Base-by-base conservation (phyloP, 2,329 filamentous ascomycete species). In the Diaporthe velutina region DNA sequence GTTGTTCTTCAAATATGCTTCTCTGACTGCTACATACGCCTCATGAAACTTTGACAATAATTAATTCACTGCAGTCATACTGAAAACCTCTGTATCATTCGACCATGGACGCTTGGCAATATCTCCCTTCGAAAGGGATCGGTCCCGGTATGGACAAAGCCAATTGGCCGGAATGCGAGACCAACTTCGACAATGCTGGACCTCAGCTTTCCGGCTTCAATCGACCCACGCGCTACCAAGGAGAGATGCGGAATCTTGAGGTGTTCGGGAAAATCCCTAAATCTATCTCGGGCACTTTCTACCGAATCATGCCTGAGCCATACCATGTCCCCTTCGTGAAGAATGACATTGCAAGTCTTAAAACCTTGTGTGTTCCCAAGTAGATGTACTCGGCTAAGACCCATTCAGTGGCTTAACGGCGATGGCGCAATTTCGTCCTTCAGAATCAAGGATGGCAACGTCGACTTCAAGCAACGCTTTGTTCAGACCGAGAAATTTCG, bases 351-450 rank as follows among this genome's bases (percentile, higher is more conserved):
- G 55, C 30, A 58, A 58, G 30, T 58, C 55, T 22, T 7, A 22
- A 22, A 33, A 22, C 30, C 30, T 19, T 12, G 6, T 22, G 3
- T 38, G 30, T 8, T 22, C 4, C n/a, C n/a, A 2, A 35, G 17
- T 35, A 35, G 13, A n/a, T 35, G 17, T 19, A n/a, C n/a, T 9
- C 17, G 30, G 30, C 55, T 58, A 58, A 58, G 30, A 58, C 30
- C 30, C 17, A 35, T 58, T 13, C 30, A 58, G 55, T 58, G 55
- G 55, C 55, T 58, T 10, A 58, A 58, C 19, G 55, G 55, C 6
- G 55, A 58, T 10, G 55, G 55, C 55, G 55, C 55, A 58, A 58
- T 58, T n/a, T 58, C 55, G 17, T 58, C 55, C 8, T 58, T 58
- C 30, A 33, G 55, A 19, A 58, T 38, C 55, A 58, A 58, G 55